Conservation (phyloP, 768 basidiomycete species). For the Boletus rufocinnamomeus region DNA sequence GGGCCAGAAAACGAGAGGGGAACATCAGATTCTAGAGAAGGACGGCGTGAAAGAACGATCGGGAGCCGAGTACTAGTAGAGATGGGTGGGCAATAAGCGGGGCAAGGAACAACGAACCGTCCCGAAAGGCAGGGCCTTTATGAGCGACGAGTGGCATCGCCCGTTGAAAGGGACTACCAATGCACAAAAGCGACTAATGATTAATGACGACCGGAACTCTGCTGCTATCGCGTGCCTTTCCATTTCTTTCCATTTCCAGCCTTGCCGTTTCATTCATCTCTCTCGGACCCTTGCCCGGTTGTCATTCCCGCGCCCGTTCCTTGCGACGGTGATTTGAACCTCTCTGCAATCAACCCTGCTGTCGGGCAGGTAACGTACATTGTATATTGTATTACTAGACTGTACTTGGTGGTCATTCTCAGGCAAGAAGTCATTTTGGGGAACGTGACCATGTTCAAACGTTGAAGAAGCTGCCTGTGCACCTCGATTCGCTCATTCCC, state of each 20-base stretch:
- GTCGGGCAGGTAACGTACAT: background rate
- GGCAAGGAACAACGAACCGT: background rate
- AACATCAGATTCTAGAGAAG: constrained; percentile 28
- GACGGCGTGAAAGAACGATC: constrained; percentile 18
- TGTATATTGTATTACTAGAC: background rate
- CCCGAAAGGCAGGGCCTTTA: constrained; percentile 12
- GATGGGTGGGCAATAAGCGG: constrained; percentile 3
- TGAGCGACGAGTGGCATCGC: background rate
- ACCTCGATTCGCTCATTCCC: constrained; percentile 6
- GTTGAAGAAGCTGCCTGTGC: background rate
- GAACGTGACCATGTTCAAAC: background rate
- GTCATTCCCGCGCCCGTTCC: background rate
- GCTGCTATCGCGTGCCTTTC: background rate
- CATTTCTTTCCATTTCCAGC: background rate
- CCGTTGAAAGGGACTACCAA: background rate
- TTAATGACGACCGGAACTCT: background rate
- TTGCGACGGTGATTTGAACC: constrained; percentile 12
- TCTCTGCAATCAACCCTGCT: background rate
- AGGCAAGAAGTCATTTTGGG: too few relatives aligned
- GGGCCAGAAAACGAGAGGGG: constrained; percentile 25
- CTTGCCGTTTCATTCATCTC: background rate
- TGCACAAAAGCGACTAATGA: background rate
- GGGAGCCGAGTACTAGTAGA: constrained; percentile 6
- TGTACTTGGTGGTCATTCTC: background rate
- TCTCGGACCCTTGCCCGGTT: background rate